Evolutionary conservation across 176 grass and related monocot species (phyloP), one percentile per base, ranked within the genome.

Genomic region (Saccharum spontaneum): DNA sequence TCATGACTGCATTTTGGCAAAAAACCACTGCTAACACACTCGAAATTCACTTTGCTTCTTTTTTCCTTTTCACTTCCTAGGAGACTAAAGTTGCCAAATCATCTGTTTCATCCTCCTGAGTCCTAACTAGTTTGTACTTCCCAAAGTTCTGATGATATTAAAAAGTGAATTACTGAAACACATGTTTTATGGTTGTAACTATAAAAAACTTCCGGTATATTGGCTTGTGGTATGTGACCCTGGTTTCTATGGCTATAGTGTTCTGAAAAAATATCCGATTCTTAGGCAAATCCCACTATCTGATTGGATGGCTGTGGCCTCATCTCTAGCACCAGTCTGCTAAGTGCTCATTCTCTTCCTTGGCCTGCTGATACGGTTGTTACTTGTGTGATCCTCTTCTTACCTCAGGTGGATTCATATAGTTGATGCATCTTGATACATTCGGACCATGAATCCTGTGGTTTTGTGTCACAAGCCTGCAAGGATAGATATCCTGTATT

Each of bases 31-130:
- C 16, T 16, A 75, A 59, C 59, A 20, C 71, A 69, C 65, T 54
- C 4, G 2, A 49, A 75, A 76, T 8, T 39, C 46, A 41, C 57
- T 23, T 24, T 60, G 57, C 5, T 62, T 62, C 7, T 67, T 10
- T 78, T 44, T 63, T 30, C 31, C 72, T 40, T 79, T 31, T 69
- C 44, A 64, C 33, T 71, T 64, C 68, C 8, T 71, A 82, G 36
- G 31, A 16, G 30, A 61, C 33, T 64, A 30, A 30, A 81, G 22
- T 48, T 76, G 31, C 2, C 6, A 1, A 63, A 43, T 20, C 43
- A 31, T 73, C 46, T 28, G 6, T 71, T 79, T 30, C 65, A 45
- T 75, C 28, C 38, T 70, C 46, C 57, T 24, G 61, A 23, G 57
- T 78, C 39, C 52, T 82, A 55, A 48, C 14, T 64, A 71, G 18